Evolutionary conservation across 768 basidiomycete species (phyloP), one percentile per base, ranked within the genome.

Genomic region (Clitopilus hobsonii): DNA sequence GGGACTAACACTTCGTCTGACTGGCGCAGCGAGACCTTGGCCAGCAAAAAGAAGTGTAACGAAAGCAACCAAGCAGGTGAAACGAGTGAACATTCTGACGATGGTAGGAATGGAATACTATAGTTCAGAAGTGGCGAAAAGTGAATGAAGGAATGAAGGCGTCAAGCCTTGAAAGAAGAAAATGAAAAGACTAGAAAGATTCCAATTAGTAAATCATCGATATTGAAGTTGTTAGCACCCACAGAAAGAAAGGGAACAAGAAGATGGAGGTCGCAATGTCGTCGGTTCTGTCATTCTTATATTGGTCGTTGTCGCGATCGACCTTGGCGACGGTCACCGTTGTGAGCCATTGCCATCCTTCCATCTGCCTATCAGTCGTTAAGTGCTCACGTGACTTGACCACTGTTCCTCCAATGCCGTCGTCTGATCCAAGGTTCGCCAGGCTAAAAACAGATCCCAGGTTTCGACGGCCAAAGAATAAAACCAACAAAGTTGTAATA

Each of bases 361-460:
- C 41, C 41, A 45, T 45, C 41, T 36, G 32, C 32, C 32, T 45
- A 45, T 45, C 41, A 45, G 22, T 45, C 41, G 41, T 45, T 45
- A 45, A 6, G 49, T 18, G 13, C 26, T 27, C 52, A 49, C 36
- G 38, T 41, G 45, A 54, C 47, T 18, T 20, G n/a, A 11, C 32
- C n/a, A 16, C 41, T 45, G n/a, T 45, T 53, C 52, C 32, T 32
- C 54, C 55, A 56, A 45, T 45, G 41, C 41, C 41, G 60, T 86
- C 88, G 85, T 82, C 88, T 13, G 91, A 97, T 71, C 77, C 89
- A n/a, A 83, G 96, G 20, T 99, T 98, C 69, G 81, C 89, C 18
- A 78, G 90, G 52, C 77, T 98, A 54, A 87, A 84, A 66, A 85
- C 92, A 13, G 96, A 99, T 67, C 97, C 97, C 47, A 85, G 97